These are phyloP conservation scores for Saprolegnia diclina DNA, from an alignment of 352 stramenopile species.

Conservation along the genomic window DNA sequence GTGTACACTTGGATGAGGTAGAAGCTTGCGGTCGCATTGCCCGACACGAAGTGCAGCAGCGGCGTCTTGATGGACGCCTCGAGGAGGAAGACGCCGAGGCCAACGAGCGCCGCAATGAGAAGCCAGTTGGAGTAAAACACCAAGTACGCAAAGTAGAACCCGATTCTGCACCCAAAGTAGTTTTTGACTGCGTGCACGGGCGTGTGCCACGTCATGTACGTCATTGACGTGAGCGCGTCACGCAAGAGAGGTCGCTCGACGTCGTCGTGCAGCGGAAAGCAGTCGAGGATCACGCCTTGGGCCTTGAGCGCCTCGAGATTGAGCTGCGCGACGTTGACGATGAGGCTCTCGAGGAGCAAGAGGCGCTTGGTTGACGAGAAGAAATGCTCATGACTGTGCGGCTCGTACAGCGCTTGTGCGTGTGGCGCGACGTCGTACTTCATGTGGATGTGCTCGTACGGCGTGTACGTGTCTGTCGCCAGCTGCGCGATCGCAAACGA, in stretches of 20 bases:
- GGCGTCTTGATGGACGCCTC: conserved; percentile 39
- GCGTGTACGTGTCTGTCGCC: conserved; percentile 61
- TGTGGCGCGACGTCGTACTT: conserved; percentile 50
- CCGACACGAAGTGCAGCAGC: background rate
- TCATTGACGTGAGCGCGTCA: conserved; percentile 64
- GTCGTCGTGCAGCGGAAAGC: conserved; percentile 66
- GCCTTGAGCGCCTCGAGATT: conserved; percentile 62
- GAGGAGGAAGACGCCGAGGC: conserved; percentile 81
- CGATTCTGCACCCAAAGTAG: conserved; percentile 87
- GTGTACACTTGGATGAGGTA: conserved; percentile 64
- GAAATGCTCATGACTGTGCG: conserved; percentile 42
- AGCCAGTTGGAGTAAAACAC: conserved; percentile 94
- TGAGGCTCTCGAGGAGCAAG: conserved; percentile 69
- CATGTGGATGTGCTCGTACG: conserved; percentile 63
- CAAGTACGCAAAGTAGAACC: conserved; percentile 96
- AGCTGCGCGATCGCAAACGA: conserved; percentile 73
- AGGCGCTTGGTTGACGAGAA: conserved; percentile 58
- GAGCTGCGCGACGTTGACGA: conserved; percentile 33
- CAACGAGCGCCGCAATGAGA: conserved; percentile 88
- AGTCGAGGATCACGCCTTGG: conserved; percentile 62
- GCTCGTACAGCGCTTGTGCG: conserved; percentile 44
- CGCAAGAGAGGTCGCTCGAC: conserved; percentile 49
- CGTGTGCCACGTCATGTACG: conserved; percentile 54
- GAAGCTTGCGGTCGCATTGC: conserved; percentile 37
- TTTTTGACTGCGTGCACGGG: conserved; percentile 69